These are phyloP conservation scores for Silene vulgaris DNA, from an alignment of 179 eudicot genomes.

Conservation along the genomic window DNA sequence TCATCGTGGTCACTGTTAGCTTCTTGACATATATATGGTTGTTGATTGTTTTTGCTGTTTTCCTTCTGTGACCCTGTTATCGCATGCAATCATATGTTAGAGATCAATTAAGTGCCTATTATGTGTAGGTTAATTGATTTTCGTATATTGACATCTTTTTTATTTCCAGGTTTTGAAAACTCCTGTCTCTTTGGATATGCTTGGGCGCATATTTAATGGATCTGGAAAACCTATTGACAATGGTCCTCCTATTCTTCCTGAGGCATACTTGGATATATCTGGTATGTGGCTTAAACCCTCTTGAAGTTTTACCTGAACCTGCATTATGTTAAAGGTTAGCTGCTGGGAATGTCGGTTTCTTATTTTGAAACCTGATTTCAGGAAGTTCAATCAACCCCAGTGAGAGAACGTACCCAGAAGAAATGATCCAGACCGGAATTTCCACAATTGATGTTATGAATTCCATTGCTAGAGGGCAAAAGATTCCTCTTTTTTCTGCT, in stretches of 20 bases:
- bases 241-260: constrained; percentile 95
- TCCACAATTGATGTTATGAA: constrained; percentile 99
- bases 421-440: constrained; percentile 98
- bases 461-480: constrained; percentile 97
- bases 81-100: too few species aligned
- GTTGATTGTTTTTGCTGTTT: too few species aligned
- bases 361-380: neutral
- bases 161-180: constrained; percentile 78
- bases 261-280: constrained; percentile 96
- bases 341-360: neutral
- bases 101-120: neutral
- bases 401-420: constrained; percentile 99
- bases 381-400: constrained; percentile 99
- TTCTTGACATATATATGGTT: too few species aligned
- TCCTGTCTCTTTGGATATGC: constrained; percentile 97
- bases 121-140: neutral
- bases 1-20: too few species aligned
- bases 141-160: constrained; percentile 1
- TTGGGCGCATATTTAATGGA: constrained; percentile 96
- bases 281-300: constrained; percentile 39
- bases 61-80: too few species aligned
- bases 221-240: constrained; percentile 98
- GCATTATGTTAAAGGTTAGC: neutral
- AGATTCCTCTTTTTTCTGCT: constrained; percentile 95
- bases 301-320: neutral